Percentiles rank a stretch among this genome's conserved stretches.
Evolutionary conservation across 1,284 basidiomycete genomes (phyloP).

Genomic region (Apiotrichum montevideense): DNA sequence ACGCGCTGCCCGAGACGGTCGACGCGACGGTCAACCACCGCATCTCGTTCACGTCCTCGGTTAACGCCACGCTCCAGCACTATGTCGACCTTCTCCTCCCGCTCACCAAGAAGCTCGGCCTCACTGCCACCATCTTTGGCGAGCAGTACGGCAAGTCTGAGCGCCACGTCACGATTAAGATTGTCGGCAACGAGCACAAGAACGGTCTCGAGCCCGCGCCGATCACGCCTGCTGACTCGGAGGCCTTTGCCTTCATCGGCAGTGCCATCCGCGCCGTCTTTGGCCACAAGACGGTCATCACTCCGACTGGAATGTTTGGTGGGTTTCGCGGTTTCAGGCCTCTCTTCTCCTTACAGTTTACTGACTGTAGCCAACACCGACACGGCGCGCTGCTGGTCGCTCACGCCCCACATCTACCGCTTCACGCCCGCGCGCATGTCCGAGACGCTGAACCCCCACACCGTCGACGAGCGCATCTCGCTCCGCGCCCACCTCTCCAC

Average conservation of each 20-base stretch:
- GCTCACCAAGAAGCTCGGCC: slow-evolving; percentile 43
- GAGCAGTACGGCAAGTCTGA: slow-evolving; percentile 1
- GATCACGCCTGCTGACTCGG: slow-evolving; percentile 43
- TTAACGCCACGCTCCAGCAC: slow-evolving; percentile 46
- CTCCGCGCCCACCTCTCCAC: slow-evolving; percentile 47
- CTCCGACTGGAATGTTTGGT: slow-evolving; percentile 49
- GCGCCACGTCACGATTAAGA: slow-evolving; percentile 9
- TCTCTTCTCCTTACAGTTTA: too few species aligned
- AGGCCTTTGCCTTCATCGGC: slow-evolving; percentile 46
- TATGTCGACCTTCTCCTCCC: slow-evolving; percentile 42
- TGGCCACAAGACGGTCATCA: slow-evolving; percentile 47
- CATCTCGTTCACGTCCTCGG: slow-evolving; percentile 47
- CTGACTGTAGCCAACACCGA: slow-evolving; percentile 42
- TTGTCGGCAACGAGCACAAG: slow-evolving; percentile 11
- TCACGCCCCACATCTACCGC: slow-evolving; percentile 50
- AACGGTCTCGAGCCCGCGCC: slow-evolving; percentile 49
- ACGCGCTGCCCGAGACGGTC: slow-evolving; percentile 46
- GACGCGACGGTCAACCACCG: slow-evolving; percentile 49
- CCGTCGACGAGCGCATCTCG: slow-evolving; percentile 50
- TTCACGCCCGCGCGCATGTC: slow-evolving; percentile 44
- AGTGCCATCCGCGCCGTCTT: slow-evolving; percentile 46
- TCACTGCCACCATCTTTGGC: slow-evolving; percentile 40
- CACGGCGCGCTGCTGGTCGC: slow-evolving; percentile 46
- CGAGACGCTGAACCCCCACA: slow-evolving; percentile 47
- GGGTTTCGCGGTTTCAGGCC: neutral